A percentile compares a stretch with the other conserved stretches of the same genome.
These are phyloP conservation scores for Calocera viscosa DNA, from an alignment of 768 basidiomycete species.

Conservation along the genomic window DNA sequence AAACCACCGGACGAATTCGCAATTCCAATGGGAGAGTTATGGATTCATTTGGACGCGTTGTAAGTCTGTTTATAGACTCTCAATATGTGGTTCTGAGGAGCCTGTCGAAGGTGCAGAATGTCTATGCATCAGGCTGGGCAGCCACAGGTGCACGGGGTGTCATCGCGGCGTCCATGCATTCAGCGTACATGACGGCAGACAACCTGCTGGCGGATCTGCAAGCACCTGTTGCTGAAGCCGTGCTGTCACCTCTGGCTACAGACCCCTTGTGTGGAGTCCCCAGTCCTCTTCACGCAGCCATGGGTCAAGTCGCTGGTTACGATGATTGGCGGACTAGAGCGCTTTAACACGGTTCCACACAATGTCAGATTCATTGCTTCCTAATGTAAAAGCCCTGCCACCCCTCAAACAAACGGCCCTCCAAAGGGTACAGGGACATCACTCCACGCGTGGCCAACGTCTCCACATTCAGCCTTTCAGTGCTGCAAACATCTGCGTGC, in stretches of 20 bases:
- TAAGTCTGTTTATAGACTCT: not conserved
- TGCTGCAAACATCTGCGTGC: conserved; percentile 63
- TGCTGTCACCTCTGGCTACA: not conserved
- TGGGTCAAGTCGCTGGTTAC: not conserved
- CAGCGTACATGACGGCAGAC: conserved; percentile 72
- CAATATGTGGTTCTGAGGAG: conserved; percentile 21
- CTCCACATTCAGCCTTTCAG: conserved; percentile 36
- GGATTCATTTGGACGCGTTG: not conserved
- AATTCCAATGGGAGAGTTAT: conserved; percentile 41
- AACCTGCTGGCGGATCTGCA: conserved; percentile 51
- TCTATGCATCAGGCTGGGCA: conserved; percentile 95
- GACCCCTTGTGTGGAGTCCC: not conserved
- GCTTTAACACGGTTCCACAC: not conserved
- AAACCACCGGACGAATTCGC: conserved; percentile 43
- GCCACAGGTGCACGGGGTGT: conserved; percentile 85
- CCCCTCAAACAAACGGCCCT: not conserved
- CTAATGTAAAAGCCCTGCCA: not conserved
- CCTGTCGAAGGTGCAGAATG: conserved; percentile 30
- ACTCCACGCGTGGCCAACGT: no score
- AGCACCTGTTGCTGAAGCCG: conserved; percentile 11
- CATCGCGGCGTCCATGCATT: conserved; percentile 82
- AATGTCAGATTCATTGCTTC: not conserved
- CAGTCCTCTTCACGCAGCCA: not conserved
- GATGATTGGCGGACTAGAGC: not conserved
- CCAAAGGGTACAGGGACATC: no score